These are phyloP conservation scores for Aureobasidium musti DNA, from an alignment of 2,329 filamentous ascomycete genomes.

Conservation along the genomic window DNA sequence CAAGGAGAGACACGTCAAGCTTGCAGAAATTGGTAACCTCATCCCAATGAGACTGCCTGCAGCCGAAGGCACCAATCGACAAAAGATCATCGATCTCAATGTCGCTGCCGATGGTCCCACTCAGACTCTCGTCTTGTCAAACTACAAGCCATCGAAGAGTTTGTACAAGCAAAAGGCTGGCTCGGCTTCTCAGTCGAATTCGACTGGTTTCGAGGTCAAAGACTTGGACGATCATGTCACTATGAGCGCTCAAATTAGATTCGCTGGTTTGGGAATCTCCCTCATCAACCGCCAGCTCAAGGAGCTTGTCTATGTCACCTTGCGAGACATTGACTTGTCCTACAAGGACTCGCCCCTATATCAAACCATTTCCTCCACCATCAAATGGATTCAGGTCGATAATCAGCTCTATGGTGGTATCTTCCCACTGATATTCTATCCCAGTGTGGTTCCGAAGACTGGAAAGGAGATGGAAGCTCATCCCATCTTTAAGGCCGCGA, in stretches of 20 bases:
- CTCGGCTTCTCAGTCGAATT: conserved; percentile 58
- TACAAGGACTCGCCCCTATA: conserved; percentile 93
- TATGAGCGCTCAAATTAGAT: conserved; percentile 82
- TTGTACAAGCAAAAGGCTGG: conserved; percentile 72
- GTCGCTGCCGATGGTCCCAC: conserved; percentile 94
- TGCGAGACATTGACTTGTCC: conserved; percentile 85
- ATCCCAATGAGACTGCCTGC: conserved; percentile 87
- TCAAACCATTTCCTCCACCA: conserved; percentile 83
- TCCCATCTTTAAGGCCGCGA: conserved; percentile 86
- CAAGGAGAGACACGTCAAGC: conserved; percentile 86
- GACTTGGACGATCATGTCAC: conserved; percentile 83
- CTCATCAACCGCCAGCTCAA: conserved; percentile 89
- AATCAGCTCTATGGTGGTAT: conserved; percentile 98
- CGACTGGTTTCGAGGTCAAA: conserved; percentile 88
- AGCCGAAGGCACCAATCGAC: conserved; percentile 60
- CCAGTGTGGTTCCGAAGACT: conserved; percentile 95
- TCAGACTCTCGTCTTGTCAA: conserved; percentile 89
- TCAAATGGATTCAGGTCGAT: conserved; percentile 99
- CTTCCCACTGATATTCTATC: conserved; percentile 95
- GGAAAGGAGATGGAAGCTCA: conserved; percentile 95
- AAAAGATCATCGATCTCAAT: conserved; percentile 94
- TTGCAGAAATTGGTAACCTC: conserved; percentile 94
- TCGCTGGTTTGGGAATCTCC: conserved; percentile 90
- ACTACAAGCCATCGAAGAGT: conserved; percentile 90
- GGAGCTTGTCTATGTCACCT: conserved; percentile 90